Percentiles rank a stretch among this genome's conserved stretches.
These are phyloP conservation scores for Penicillium sp. DNA, from an alignment of 2,329 filamentous ascomycete genomes.

Conservation along the genomic window DNA sequence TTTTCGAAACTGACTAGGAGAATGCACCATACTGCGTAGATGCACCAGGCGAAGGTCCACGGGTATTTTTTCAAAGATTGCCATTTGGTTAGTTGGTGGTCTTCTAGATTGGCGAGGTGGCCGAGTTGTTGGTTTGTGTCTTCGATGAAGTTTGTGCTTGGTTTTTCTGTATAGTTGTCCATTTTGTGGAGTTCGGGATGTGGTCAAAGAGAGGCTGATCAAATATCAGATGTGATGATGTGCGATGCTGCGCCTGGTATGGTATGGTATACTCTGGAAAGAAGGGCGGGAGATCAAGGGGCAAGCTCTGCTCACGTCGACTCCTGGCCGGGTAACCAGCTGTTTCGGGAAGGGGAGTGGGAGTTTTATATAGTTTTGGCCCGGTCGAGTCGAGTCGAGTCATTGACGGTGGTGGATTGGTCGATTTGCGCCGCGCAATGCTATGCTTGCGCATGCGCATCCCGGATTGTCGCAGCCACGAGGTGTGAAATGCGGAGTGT, in stretches of 20 bases:
- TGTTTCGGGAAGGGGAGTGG: background rate
- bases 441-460: background rate
- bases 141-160: constrained; percentile 14
- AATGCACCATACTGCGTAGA: constrained; percentile 20
- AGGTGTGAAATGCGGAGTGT: background rate
- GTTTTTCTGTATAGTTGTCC: constrained; percentile 6
- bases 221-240: no score
- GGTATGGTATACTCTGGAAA: no score
- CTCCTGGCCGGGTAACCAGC: background rate
- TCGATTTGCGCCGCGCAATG: background rate
- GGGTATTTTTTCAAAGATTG: constrained; percentile 16
- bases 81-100: constrained; percentile 16
- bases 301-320: background rate
- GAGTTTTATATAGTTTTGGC: background rate
- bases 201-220: no score
- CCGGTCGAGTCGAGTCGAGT: background rate
- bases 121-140: constrained; percentile 14
- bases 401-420: background rate
- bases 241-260: no score
- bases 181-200: no score
- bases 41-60: constrained; percentile 20
- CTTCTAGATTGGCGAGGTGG: constrained; percentile 17
- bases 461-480: background rate
- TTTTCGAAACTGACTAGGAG: constrained; percentile 21
- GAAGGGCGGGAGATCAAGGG: no score